Evolutionary conservation across 2,329 filamentous ascomycete species (phyloP), one percentile per base, ranked within the genome.

Genomic region (Penicillium glabrum): DNA sequence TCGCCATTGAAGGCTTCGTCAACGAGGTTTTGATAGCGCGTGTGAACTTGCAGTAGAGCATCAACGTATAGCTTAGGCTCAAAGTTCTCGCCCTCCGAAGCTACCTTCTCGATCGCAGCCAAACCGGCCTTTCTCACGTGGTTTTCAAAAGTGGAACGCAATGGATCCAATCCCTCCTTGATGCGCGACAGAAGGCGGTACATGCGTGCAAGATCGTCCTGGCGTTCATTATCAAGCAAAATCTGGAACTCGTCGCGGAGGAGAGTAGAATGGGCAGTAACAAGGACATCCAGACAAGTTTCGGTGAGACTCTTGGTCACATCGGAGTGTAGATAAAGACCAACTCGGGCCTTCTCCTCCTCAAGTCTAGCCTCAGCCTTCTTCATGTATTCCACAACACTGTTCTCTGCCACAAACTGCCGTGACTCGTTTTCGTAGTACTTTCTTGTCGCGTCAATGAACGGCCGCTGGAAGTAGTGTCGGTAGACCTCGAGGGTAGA

Each of bases 311-410:
- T 88, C 8, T 87, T 79, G 65, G 90, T 89, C 56, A 98, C 97
- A 75, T 99, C 95, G 35, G 87, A 86, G 69, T 98, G 91, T 46
- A 99, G 82, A 70, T 96, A 99, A 70, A 98, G 86, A 63, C 87
- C 87, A 10, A 99, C 95, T 26, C 95, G 90, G 71, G 93, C 91
- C 77, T 96, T 95, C 75, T 99, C 95, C 75, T 99, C 95, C 8
- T 91, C 86, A 59, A 99, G 78, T 31, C 95, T 88, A 43, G 86
- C 78, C 77, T 98, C 93, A 0, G 95, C 96, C 83, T 99, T 99
- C 82, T 98, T 98, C 95, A 99, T 98, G 78, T 98, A 99, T 72
- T 99, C 95, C 33, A 99, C 93, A 4, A 99, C 92, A 61, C 90
- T 96, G 73, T 99, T 99, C 75, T 98, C 93, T 11, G 92, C 90